Percentiles rank a stretch among this genome's conserved stretches.
phyloP scores from a whole-genome alignment of 2,329 filamentous ascomycete genomes.

The Neurospora sp. region DNA sequence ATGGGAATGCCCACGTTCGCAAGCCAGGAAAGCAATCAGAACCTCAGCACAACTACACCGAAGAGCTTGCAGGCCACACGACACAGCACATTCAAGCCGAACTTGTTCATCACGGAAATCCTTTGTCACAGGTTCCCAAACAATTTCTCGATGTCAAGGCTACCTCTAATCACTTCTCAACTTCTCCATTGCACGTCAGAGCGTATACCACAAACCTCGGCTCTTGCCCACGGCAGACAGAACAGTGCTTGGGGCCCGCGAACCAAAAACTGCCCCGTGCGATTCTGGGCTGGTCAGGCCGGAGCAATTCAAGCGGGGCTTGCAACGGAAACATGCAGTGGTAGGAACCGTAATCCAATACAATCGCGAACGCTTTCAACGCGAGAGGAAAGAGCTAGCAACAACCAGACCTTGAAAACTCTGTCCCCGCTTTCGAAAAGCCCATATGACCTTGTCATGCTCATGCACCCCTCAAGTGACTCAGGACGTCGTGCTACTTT shows the following conservation, averaged over 20 bases:
- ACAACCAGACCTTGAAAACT: not conserved
- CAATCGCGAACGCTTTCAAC: not conserved
- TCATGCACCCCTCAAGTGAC: not conserved
- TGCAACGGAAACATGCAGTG: not conserved
- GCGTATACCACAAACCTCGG: not conserved
- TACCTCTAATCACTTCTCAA: not conserved
- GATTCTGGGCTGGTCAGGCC: not conserved
- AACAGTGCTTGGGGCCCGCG: not conserved
- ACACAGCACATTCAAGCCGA: no score
- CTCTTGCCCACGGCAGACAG: not conserved
- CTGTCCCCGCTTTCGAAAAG: not conserved
- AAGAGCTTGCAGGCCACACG: not conserved
- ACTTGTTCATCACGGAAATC: no score
- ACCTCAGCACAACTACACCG: not conserved
- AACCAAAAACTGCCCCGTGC: not conserved
- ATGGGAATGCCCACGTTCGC: not conserved
- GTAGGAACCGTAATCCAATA: not conserved
- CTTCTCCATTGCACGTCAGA: not conserved
- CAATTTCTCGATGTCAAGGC: not conserved
- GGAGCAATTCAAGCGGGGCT: not conserved
- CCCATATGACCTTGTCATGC: not conserved
- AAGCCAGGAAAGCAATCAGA: not conserved
- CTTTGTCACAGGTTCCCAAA: no score
- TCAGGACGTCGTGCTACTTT: not conserved
- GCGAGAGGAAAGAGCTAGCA: not conserved